Evolutionary conservation across 1,284 basidiomycete genomes (phyloP), one percentile per base, ranked within the genome.

Genomic region (Moesziomyces sp.): DNA sequence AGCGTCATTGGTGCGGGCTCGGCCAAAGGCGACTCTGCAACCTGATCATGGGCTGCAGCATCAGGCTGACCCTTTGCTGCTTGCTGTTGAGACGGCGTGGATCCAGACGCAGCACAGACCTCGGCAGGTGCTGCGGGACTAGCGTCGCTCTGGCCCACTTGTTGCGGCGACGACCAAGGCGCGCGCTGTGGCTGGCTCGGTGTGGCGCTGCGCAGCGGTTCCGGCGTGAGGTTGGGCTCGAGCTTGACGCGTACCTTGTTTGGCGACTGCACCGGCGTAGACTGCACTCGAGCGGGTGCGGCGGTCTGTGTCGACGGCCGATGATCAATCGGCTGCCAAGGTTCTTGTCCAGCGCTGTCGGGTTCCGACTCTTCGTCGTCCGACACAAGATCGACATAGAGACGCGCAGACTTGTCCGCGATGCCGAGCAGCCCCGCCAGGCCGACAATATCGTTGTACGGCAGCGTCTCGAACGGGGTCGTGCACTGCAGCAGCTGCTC

Each of bases 361-460:
- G 30, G 10, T 4, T 62, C 50, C 1, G 13, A 11, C 30, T 64
- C 53, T 9, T 71, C 61, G 35, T 65, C 67, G 14, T 70, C 61
- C 5, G 71, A 74, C n/a, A 60, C 64, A 6, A 73, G 56, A 51
- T 69, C 72, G 13, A 70, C 43, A 24, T 68, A 69, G 5, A 69
- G 66, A 18, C 53, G 46, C 28, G 61, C 55, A 2, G 62, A 51
- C 28, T 62, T 57, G 28, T 61, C 61, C 1, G 49, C 24, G 19
- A 69, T 33, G 23, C 54, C 64, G 50, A 68, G 62, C 53, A 68
- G 54, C 14, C 69, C 66, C 5, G 66, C 61, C 8, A 74, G 62
- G 23, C 62, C 71, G 45, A 65, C 61, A 10, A 74, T 61, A 38
- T 74, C 71, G 57, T 66, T 61, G 60, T 68, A 74, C 1, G 71